A percentile compares a stretch with the other conserved stretches of the same genome.
Conservation (phyloP, 108 stramenopile species). For the Aurantiochytrium sp. region DNA sequence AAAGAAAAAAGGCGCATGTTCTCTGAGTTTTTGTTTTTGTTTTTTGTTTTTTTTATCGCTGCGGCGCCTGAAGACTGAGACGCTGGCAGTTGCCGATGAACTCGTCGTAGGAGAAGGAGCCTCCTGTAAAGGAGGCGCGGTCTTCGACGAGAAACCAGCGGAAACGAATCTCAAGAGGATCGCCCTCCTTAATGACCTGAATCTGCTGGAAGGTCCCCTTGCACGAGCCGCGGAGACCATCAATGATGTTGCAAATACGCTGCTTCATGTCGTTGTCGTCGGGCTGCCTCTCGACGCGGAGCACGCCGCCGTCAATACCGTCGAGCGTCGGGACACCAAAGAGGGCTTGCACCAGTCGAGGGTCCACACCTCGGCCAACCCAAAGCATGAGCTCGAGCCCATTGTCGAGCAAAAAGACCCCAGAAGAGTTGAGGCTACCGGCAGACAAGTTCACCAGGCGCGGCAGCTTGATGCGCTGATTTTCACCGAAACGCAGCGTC, state of each 20-base stretch:
- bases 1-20: too few relatives aligned
- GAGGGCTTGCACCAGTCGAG: slow-evolving; percentile 60
- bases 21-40: too few relatives aligned
- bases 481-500: slow-evolving; percentile 55
- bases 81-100: slow-evolving; percentile 54
- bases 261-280: slow-evolving; percentile 51
- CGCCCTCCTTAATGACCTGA: slow-evolving; percentile 71
- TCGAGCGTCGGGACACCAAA: slow-evolving; percentile 79
- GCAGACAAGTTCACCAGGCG: slow-evolving; percentile 64
- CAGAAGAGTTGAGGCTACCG: slow-evolving; percentile 66
- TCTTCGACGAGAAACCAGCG: slow-evolving; percentile 91
- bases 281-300: slow-evolving; percentile 11
- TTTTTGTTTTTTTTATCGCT: background rate
- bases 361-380: slow-evolving; percentile 78
- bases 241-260: slow-evolving; percentile 66
- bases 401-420: slow-evolving; percentile 84
- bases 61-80: background rate
- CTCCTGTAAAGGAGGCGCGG: slow-evolving; percentile 80
- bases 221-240: slow-evolving; percentile 64
- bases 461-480: slow-evolving; percentile 60
- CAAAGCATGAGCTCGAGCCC: slow-evolving; percentile 84
- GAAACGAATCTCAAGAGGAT: slow-evolving; percentile 70
- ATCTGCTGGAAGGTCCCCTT: slow-evolving; percentile 59
- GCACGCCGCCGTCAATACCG: slow-evolving; percentile 60
- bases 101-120: slow-evolving; percentile 78